Base-by-base conservation (phyloP, 768 basidiomycete species). In the Boletus rubescentipes region DNA sequence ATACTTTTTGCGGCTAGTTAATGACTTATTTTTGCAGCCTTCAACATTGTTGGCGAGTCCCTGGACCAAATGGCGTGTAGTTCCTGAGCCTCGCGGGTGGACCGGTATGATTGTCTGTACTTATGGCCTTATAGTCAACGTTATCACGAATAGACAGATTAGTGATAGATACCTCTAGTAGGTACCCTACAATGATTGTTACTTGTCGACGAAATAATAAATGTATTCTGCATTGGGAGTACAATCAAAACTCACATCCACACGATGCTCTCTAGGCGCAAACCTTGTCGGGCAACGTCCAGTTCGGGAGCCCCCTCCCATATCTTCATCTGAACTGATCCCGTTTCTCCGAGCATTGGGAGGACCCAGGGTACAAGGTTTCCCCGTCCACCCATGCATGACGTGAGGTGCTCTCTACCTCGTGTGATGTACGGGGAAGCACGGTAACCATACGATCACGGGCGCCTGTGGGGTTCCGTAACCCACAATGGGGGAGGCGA, bases 11-110 rank as follows among this genome's bases (percentile, higher is more conserved):
- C 44, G 41, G 46, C 52, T 60, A 55, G 48, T 53, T 32, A 39
- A 43, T 32, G 21, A 38, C 55, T 55, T 62, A 70, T 71, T 69
- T 65, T 69, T 62, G 60, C 43, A 53, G 30, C 44, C 1, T 38
- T 41, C 39, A 44, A 42, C 48, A 42, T 53, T 47, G 26, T 21
- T 34, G 38, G 38, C 40, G 32, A 55, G 49, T 32, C 43, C 26
- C 45, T 40, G 49, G 39, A 36, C 40, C 50, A 8, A 44, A 47
- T 16, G 6, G 43, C 49, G 32, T 21, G 5, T 37, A 45, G 10
- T 44, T 26, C 9, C 51, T 37, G 44, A 60, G 55, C 51, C 57
- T 59, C 61, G 55, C 66, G 55, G 60, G 52, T 47, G 44, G 35
- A 56, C 51, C 35, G 35, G 26, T 29, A 8, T 18, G 38, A 20